These are phyloP conservation scores for Citrus maxima DNA, from an alignment of 345 rosid genomes.

Conservation along the genomic window DNA sequence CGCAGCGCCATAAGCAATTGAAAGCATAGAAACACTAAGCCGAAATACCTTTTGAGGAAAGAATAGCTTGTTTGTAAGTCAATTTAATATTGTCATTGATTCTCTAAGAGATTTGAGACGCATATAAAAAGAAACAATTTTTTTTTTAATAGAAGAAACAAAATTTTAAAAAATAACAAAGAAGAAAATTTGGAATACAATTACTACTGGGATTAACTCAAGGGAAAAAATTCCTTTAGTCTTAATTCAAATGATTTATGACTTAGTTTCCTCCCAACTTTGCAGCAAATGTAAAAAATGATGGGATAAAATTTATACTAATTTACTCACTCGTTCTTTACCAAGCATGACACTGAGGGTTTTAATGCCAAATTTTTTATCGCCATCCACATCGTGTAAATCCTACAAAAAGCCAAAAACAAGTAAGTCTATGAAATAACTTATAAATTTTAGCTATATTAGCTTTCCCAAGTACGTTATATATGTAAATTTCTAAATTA, in stretches of 20 bases:
- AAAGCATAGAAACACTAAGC: slow-evolving; percentile 29
- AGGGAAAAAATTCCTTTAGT: too few relatives aligned
- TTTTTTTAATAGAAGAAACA: too few relatives aligned
- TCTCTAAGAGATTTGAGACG: neutral
- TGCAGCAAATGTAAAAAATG: neutral
- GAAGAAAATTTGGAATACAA: neutral
- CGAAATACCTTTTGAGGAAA: slow-evolving; percentile 24
- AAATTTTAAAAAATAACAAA: too few relatives aligned
- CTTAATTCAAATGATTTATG: neutral
- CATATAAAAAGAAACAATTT: too few relatives aligned
- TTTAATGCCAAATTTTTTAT: slow-evolving; percentile 25
- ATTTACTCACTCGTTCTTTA: slow-evolving; percentile 23
- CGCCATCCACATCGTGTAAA: slow-evolving; percentile 38
- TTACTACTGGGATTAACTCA: too few relatives aligned
- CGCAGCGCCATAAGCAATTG: slow-evolving; percentile 29
- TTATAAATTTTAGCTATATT: too few relatives aligned
- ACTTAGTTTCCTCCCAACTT: neutral
- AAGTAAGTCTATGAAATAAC: neutral
- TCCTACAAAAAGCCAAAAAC: slow-evolving; percentile 18
- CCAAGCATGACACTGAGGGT: slow-evolving; percentile 29
- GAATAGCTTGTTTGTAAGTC: neutral
- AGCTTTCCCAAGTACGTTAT: neutral
- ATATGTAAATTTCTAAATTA: neutral
- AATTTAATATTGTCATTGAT: neutral
- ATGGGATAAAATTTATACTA: neutral